These are phyloP conservation scores for Cryphonectria japonica DNA, from an alignment of 2,329 filamentous ascomycete species.

Conservation along the genomic window DNA sequence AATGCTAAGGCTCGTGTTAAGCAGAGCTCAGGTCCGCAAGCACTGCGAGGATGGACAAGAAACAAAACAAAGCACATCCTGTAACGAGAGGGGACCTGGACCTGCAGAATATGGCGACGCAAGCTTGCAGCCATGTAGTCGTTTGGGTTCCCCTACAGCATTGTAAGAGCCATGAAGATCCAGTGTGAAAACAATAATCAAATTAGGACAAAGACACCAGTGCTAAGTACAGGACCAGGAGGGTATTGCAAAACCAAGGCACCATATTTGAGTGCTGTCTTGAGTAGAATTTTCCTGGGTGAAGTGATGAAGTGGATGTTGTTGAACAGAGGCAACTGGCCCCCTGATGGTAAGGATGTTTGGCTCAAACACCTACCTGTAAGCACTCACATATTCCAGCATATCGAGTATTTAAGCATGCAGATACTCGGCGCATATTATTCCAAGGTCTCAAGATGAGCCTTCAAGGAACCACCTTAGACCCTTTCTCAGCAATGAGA, in stretches of 20 bases:
- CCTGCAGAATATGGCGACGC: neutral
- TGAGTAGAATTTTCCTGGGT: neutral
- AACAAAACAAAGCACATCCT: neutral
- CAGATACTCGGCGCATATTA: neutral
- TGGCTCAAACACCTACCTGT: neutral
- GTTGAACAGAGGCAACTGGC: neutral
- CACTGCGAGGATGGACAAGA: neutral
- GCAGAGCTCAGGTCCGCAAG: neutral
- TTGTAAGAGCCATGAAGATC: neutral
- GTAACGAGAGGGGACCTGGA: neutral
- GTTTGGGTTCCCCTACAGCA: neutral
- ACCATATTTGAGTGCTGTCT: neutral
- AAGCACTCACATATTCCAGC: neutral
- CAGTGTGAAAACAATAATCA: neutral
- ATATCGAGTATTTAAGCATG: neutral
- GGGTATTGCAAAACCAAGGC: neutral
- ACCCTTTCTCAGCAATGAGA: conserved; percentile 25
- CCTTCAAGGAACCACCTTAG: conserved; percentile 23
- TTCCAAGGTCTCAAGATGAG: neutral
- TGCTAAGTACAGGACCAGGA: neutral
- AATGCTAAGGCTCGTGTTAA: neutral
- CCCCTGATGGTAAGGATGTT: neutral
- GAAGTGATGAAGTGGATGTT: neutral
- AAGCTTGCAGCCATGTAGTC: neutral
- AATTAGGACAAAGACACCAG: neutral